Conservation (phyloP, 257 asterid genomes). For the Ajuga chamaepitys region DNA sequence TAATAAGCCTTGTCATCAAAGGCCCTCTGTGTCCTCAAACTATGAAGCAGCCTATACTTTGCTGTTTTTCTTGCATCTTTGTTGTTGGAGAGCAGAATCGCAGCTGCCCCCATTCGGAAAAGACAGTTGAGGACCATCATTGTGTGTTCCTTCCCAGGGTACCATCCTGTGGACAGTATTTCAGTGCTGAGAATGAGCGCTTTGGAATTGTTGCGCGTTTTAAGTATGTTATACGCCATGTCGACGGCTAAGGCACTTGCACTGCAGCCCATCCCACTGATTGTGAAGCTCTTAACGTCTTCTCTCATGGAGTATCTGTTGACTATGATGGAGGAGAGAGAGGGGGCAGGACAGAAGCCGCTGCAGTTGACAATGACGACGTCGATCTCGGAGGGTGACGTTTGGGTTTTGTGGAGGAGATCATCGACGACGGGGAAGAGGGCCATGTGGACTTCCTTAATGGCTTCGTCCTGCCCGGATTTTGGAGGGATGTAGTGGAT, state of each 20-base stretch:
- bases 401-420: conserved; percentile 42
- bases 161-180: conserved; percentile 79
- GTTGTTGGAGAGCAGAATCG: conserved; percentile 48
- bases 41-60: conserved; percentile 48
- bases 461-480: conserved; percentile 54
- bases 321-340: conserved; percentile 53
- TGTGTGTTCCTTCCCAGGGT: conserved; percentile 51
- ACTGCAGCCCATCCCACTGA: conserved; percentile 93
- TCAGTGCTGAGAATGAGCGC: conserved; percentile 78
- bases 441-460: conserved; percentile 40
- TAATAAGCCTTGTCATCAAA: conserved; percentile 57
- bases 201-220: conserved; percentile 31
- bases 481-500: conserved; percentile 61
- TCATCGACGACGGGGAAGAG: conserved; percentile 56
- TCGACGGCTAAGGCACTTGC: conserved; percentile 72
- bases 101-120: conserved; percentile 74
- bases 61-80: conserved; percentile 26
- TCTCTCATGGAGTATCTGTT: conserved; percentile 45
- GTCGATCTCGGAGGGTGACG: conserved; percentile 42
- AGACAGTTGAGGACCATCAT: conserved; percentile 69
- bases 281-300: conserved; percentile 52
- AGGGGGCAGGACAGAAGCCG: conserved; percentile 79
- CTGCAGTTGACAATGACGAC: conserved; percentile 81
- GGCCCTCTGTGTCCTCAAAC: conserved; percentile 56
- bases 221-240: conserved; percentile 48